Conservation (phyloP, 2,329 filamentous ascomycete species). For the Aspergillus versicolor region DNA sequence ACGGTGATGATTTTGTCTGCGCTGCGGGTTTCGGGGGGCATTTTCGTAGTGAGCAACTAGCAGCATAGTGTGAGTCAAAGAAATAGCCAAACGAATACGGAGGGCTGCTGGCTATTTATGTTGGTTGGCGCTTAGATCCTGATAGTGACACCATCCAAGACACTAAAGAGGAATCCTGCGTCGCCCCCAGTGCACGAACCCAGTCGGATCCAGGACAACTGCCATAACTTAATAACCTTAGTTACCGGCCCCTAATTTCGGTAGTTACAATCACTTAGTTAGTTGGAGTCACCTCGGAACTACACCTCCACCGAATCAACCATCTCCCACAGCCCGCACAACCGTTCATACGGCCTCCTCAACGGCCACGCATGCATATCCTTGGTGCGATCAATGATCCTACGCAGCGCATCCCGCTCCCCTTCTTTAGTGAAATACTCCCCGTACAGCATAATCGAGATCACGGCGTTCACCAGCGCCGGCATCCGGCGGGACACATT, state of each 20-base stretch:
- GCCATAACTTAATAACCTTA: too few relatives aligned
- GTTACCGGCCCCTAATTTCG: too few relatives aligned
- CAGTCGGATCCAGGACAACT: too few relatives aligned
- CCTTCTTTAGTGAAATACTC: constrained; percentile 20
- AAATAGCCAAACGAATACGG: not conserved
- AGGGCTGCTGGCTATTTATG: too few relatives aligned
- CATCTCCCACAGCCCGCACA: constrained; percentile 35
- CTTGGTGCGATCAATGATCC: constrained; percentile 18
- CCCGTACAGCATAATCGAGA: constrained; percentile 19
- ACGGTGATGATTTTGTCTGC: not conserved
- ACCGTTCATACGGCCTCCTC: constrained; percentile 42
- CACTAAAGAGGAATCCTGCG: too few relatives aligned
- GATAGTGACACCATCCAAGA: too few relatives aligned
- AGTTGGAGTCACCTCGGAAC: too few relatives aligned
- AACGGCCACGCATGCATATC: constrained; percentile 40
- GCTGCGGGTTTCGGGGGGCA: not conserved
- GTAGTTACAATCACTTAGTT: too few relatives aligned
- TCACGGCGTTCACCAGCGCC: constrained; percentile 23
- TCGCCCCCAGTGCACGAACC: too few relatives aligned
- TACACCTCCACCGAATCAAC: constrained; percentile 45
- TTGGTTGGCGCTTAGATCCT: too few relatives aligned
- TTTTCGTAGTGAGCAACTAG: not conserved
- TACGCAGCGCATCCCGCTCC: constrained; percentile 19
- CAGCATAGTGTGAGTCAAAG: not conserved
- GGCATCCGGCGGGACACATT: constrained; percentile 15